phyloP scores from a whole-genome alignment of 768 basidiomycete genomes.

The Antrodiella citrinella region DNA sequence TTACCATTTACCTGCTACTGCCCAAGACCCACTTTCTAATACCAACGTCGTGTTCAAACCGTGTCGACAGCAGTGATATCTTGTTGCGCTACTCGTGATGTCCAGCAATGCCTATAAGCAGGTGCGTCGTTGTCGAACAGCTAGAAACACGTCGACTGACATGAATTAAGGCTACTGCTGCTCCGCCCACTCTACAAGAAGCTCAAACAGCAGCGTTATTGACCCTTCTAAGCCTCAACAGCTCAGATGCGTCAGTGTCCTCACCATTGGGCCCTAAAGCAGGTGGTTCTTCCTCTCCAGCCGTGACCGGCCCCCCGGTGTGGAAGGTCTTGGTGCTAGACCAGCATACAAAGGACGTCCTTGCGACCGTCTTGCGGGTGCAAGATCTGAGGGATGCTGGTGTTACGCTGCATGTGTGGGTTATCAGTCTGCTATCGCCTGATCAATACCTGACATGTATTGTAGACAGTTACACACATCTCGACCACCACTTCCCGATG shows the following conservation, averaged over 20 bases:
- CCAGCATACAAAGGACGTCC: constrained; percentile 90
- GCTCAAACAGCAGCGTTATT: constrained; percentile 83
- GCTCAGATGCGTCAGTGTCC: constrained; percentile 52
- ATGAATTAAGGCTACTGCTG: constrained; percentile 25
- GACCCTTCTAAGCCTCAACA: constrained; percentile 80
- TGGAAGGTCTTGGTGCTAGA: constrained; percentile 98
- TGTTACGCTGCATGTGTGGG: constrained; percentile 96
- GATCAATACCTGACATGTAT: not conserved
- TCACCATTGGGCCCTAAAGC: constrained; percentile 81
- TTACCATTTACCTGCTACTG: too few relatives aligned
- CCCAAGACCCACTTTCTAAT: too few relatives aligned
- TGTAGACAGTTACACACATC: constrained; percentile 82
- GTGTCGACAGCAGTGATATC: too few relatives aligned
- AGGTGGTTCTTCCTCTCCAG: constrained; percentile 43
- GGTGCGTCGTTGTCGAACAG: constrained; percentile 19
- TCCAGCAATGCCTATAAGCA: constrained; percentile 38
- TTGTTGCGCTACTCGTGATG: constrained; percentile 27
- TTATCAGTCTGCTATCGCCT: constrained; percentile 7
- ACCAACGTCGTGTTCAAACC: too few relatives aligned
- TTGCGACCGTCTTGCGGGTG: constrained; percentile 91
- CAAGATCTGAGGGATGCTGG: constrained; percentile 96
- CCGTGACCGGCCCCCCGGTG: constrained; percentile 62
- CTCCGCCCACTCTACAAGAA: constrained; percentile 68
- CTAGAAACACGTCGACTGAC: not conserved
- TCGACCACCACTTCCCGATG: constrained; percentile 86